These are phyloP conservation scores for Neopestalotiopsis rosae DNA, from an alignment of 2,329 filamentous ascomycete genomes.

Conservation along the genomic window DNA sequence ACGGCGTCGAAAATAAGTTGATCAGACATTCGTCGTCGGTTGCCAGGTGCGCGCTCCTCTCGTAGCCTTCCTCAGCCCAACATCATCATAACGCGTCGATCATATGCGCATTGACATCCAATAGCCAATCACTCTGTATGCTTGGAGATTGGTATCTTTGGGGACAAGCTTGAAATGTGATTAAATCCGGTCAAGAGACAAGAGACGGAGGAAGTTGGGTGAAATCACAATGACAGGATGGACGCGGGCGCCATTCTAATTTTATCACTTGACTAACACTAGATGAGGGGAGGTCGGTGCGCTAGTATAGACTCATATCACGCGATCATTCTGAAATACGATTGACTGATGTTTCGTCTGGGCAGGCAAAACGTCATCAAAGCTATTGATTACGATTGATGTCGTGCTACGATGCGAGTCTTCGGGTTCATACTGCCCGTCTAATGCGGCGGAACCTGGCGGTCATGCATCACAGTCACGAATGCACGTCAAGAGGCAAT, in stretches of 20 bases:
- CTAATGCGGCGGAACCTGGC: not conserved
- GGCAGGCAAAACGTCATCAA: slow-evolving; percentile 4
- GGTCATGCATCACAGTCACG: not conserved
- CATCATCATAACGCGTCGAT: too few species aligned
- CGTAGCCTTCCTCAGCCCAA: too few species aligned
- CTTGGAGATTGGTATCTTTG: not conserved
- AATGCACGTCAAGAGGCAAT: not conserved
- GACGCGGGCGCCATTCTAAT: not conserved
- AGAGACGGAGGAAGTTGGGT: not conserved
- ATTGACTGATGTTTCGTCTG: not conserved
- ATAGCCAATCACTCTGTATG: not conserved
- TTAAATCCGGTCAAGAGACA: not conserved
- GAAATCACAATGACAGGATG: not conserved
- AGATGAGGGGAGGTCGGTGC: not conserved
- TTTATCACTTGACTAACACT: slow-evolving; percentile 3
- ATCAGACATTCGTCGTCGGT: too few species aligned
- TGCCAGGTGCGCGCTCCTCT: too few species aligned
- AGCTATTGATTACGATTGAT: not conserved
- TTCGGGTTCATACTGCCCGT: not conserved
- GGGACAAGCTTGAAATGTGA: not conserved
- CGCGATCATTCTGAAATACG: not conserved
- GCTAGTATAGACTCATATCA: slow-evolving; percentile 14
- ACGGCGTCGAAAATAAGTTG: too few species aligned
- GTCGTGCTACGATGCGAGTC: not conserved
- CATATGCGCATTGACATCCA: not conserved